These are phyloP conservation scores for Apiospora marii DNA, from an alignment of 2,329 filamentous ascomycete genomes.

Conservation along the genomic window DNA sequence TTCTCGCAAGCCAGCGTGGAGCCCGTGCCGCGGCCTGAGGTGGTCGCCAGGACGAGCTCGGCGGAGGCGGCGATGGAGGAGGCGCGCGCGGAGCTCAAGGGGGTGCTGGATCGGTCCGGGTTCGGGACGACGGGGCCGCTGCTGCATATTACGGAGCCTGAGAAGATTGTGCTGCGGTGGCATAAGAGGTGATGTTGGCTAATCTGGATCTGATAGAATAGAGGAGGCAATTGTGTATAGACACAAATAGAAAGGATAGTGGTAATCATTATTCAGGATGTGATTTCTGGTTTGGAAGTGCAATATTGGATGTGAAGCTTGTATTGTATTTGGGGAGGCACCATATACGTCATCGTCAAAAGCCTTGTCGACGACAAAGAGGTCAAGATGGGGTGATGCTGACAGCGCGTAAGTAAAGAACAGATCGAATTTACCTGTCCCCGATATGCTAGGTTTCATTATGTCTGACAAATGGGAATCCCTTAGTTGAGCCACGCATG, in stretches of 20 bases:
- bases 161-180: slow-evolving; percentile 22
- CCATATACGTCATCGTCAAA: not conserved
- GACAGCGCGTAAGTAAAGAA: not conserved
- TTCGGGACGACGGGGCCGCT: slow-evolving; percentile 18
- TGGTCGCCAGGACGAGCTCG: not conserved
- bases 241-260: not conserved
- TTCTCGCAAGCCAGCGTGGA: slow-evolving; percentile 21
- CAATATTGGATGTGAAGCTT: too few relatives aligned
- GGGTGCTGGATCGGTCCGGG: not conserved
- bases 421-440: not conserved
- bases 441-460: slow-evolving; percentile 5
- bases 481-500: slow-evolving; percentile 12
- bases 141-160: slow-evolving; percentile 20
- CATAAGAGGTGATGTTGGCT: not conserved
- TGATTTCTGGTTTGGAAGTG: not conserved
- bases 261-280: not conserved
- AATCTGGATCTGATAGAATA: not conserved
- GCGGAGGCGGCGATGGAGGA: not conserved
- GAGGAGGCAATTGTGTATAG: not conserved
- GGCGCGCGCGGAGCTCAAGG: slow-evolving; percentile 14
- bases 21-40: slow-evolving; percentile 10
- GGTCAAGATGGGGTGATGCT: not conserved
- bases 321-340: not conserved
- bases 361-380: not conserved
- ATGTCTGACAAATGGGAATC: not conserved